Evolutionary conservation across 768 basidiomycete genomes (phyloP), one percentile per base, ranked within the genome.

Genomic region (Rhodotorula taiwanensis): DNA sequence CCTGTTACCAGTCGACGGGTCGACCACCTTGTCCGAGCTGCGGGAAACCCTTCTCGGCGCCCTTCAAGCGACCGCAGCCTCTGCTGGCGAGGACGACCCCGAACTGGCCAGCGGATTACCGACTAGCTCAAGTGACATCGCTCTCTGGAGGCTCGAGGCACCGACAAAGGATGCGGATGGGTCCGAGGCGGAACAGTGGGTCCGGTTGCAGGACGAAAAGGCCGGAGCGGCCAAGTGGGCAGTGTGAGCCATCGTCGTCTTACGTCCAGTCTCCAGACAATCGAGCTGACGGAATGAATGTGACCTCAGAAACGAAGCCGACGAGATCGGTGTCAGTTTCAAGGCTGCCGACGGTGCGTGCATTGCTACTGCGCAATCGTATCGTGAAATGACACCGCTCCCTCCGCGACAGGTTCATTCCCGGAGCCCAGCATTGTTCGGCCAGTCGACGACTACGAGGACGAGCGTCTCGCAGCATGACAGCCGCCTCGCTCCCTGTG

Each of bases 251-350:
- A 21, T 16, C 8, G 23, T 13, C 16, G 20, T 41, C 42, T 18
- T 28, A 13, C 45, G 20, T 28, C 11, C 2, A 13, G 33, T 2
- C 1, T 25, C 5, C 2, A 33, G 42, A 43, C 21, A 6, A 11
- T 10, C 20, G 42, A 14, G 42, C 42, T 43, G 42, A 43, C 21
- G 9, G 11, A 43, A 7, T 43, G 13, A 10, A 14, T 23, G 11
- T 43, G 6, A 43, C 39, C 10, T 4, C 20, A n/a, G 50, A 27
- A 23, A 6, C 23, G 67, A 69, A 48, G 55, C 59, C 21, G 67
- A 60, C 23, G 52, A 64, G 33, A 30, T 69, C 14, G 67, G 62
- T 30, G 58, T 69, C 18, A 61, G 59, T 42, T 69, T 69, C 62
- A 55, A 50, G 36, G 33, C 27, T 0, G 45, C 14, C 7, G 51